A percentile compares a stretch with the other conserved stretches of the same genome.
Conservation (phyloP, 2,329 filamentous ascomycete genomes). For the Graphium sp. region DNA sequence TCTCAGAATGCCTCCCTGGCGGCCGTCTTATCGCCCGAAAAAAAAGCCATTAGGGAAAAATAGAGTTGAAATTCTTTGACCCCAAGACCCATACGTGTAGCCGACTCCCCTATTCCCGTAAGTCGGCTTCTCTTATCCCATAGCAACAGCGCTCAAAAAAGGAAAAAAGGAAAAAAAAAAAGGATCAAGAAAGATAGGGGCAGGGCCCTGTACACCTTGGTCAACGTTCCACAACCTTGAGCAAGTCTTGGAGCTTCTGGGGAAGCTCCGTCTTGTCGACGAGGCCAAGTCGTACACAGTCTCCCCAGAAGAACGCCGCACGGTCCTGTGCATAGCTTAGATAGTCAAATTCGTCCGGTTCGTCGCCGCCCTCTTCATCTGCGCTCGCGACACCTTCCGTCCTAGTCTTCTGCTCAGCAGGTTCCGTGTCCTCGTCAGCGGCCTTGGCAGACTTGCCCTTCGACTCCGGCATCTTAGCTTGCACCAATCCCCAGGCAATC, state of each 20-base stretch:
- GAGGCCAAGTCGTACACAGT: slow-evolving; percentile 63
- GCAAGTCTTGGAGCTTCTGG: slow-evolving; percentile 36
- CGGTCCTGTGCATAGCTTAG: slow-evolving; percentile 80
- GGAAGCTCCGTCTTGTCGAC: slow-evolving; percentile 63
- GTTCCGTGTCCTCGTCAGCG: slow-evolving; percentile 10
- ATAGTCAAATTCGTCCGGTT: slow-evolving; percentile 72
- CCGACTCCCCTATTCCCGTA: too few species aligned
- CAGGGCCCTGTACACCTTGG: not conserved
- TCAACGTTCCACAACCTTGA: slow-evolving; percentile 57
- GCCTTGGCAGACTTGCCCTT: slow-evolving; percentile 11
- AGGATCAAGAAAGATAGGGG: too few species aligned
- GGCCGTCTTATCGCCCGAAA: too few species aligned
- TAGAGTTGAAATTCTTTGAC: too few species aligned
- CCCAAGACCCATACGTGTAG: too few species aligned
- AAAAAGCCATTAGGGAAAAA: too few species aligned
- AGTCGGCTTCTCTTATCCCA: too few species aligned
- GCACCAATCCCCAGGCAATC: slow-evolving; percentile 93
- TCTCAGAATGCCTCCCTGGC: too few species aligned
- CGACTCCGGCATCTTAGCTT: slow-evolving; percentile 58
- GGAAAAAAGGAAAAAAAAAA: too few species aligned
- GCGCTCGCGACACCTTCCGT: slow-evolving; percentile 2
- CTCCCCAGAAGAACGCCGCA: slow-evolving; percentile 88
- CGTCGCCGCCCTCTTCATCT: slow-evolving; percentile 18
- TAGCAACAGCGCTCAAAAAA: too few species aligned
- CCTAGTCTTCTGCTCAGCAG: too few species aligned